phyloP scores from a whole-genome alignment of 495 filamentous ascomycete species.

The Rhypophila decipiens region DNA sequence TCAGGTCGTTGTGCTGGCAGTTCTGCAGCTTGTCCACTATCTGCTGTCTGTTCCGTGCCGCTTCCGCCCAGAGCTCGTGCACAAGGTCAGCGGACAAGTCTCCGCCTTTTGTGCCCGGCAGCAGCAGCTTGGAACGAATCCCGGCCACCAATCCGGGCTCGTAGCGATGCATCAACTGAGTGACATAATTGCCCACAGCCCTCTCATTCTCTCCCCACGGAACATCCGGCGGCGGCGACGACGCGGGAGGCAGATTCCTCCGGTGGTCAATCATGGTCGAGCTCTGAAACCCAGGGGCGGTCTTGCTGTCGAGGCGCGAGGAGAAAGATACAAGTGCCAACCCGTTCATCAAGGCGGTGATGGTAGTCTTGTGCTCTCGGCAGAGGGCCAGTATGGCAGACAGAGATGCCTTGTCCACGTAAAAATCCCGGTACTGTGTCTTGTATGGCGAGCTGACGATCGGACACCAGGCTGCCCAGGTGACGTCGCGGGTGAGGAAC shows the following conservation, averaged over 20 bases:
- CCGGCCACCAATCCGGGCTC: not conserved
- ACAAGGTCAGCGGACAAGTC: slow-evolving; percentile 1
- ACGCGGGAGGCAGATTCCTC: slow-evolving; percentile 2
- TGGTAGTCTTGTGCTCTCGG: slow-evolving; percentile 2
- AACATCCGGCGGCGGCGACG: slow-evolving; percentile 1
- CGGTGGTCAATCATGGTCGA: slow-evolving; percentile 3
- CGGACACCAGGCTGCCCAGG: slow-evolving; percentile 1
- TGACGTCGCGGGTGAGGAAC: not conserved
- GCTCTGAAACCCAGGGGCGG: slow-evolving; percentile 1
- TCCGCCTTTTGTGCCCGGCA: too few species aligned
- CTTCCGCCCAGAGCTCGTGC: not conserved
- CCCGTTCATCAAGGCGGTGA: slow-evolving; percentile 2
- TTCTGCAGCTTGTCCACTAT: slow-evolving; percentile 1
- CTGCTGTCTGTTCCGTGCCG: slow-evolving; percentile 1
- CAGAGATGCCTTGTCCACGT: not conserved
- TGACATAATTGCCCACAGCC: not conserved
- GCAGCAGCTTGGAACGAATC: slow-evolving; percentile 2
- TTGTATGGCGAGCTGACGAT: not conserved
- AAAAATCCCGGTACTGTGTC: slow-evolving; percentile 1
- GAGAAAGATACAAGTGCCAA: slow-evolving; percentile 1
- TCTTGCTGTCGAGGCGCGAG: not conserved
- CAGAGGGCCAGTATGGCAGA: not conserved
- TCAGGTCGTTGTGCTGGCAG: not conserved
- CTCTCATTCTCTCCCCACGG: not conserved
- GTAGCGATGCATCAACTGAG: not conserved